Base-by-base conservation (phyloP, 176 grass and related monocot genomes). In the Pontederia paniculata region DNA sequence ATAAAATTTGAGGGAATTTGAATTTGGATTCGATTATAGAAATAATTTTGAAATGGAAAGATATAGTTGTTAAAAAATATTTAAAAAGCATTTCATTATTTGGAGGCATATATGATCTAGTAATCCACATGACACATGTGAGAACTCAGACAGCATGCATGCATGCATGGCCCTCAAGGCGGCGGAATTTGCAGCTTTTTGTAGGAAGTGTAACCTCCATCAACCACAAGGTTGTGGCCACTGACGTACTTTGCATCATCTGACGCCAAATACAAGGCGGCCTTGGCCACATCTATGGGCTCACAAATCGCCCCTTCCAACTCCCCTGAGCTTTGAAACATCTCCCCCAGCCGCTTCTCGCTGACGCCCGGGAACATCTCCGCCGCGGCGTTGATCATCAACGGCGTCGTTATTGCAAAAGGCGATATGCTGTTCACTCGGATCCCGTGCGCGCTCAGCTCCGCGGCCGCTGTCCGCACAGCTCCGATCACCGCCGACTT, bases 401-500 rank as follows among this genome's bases (percentile, higher is more conserved):
- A 10, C 18, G 62, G 52, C 42, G 84, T 94, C 5, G 80, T 23
- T 20, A 94, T 37, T 21, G 10, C 55, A 45, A 42, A 31, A 0
- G 89, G 89, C n/a, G 84, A 85, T 60, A 95, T 74, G 75, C 74
- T 59, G 54, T 95, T 88, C 48, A 88, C 77, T 21, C 80, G 60
- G 22, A 94, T 68, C 52, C 88, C 88, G 23, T 83, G 54, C 13
- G 50, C 23, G 6, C 67, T 20, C 2, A 94, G 68, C 74, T 74
- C 80, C 11, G 66, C 70, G 0, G 71, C 80, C 1, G 48, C 52
- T 16, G 83, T 57, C 13, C 74, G 58, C 65, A 75, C 74, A 23
- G 80, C 65, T 21, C 62, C 83, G 5, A 83, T 3, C 13, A 83
- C 58, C 10, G 83, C 67, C 0, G 63, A 25, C 67, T 94, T 82